Conservation (phyloP, 1,284 basidiomycete species). For the Sphaerobolus stellatus region DNA sequence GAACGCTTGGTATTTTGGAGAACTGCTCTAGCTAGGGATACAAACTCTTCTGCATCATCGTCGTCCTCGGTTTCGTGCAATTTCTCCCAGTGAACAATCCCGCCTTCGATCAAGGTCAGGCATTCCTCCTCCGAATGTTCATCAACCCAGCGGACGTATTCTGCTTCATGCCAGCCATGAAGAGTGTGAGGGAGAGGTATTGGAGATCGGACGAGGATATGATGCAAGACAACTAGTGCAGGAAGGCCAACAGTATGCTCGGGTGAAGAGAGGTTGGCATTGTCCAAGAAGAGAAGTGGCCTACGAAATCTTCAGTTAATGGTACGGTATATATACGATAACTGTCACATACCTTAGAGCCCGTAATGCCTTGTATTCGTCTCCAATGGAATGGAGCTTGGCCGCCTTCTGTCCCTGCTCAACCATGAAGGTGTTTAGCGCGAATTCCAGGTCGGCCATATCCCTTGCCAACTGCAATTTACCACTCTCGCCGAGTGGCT, state of each 20-base stretch:
- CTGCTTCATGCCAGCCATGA: slow-evolving; percentile 89
- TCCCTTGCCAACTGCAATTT: slow-evolving; percentile 91
- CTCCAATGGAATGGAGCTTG: slow-evolving; percentile 69
- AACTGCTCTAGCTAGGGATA: slow-evolving; percentile 62
- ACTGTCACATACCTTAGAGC: slow-evolving; percentile 66
- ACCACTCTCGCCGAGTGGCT: slow-evolving; percentile 83
- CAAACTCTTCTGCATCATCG: slow-evolving; percentile 52
- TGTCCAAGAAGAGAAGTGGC: slow-evolving; percentile 85
- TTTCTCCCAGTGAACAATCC: slow-evolving; percentile 72
- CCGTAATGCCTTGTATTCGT: slow-evolving; percentile 77
- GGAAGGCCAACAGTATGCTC: slow-evolving; percentile 72
- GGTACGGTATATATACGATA: not conserved
- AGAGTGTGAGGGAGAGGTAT: slow-evolving; percentile 81
- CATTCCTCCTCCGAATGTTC: slow-evolving; percentile 74
- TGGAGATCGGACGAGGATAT: slow-evolving; percentile 87
- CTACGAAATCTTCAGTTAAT: slow-evolving; percentile 38
- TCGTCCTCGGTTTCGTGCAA: slow-evolving; percentile 52
- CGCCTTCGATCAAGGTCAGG: slow-evolving; percentile 68
- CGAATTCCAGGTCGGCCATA: slow-evolving; percentile 95
- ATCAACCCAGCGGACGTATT: slow-evolving; percentile 87
- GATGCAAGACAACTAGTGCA: slow-evolving; percentile 83
- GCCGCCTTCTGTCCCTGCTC: slow-evolving; percentile 52
- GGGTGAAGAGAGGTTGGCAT: slow-evolving; percentile 60
- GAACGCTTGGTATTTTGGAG: slow-evolving; percentile 38
- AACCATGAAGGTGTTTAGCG: slow-evolving; percentile 73